These are phyloP conservation scores for Coprinellus aureogranulatus DNA, from an alignment of 768 basidiomycete species.

Conservation along the genomic window DNA sequence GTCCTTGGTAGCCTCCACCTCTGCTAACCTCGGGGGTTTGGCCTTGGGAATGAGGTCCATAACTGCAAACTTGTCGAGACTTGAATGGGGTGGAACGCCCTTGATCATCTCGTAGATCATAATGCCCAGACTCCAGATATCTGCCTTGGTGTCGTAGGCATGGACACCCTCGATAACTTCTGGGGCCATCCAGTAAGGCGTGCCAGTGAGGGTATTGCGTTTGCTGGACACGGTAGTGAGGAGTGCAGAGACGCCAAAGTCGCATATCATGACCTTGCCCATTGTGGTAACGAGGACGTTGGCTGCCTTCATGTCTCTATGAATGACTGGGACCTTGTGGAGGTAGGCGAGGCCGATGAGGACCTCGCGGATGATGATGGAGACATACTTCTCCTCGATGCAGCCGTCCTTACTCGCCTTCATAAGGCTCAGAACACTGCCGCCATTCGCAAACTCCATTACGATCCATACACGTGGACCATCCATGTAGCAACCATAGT, in stretches of 20 bases:
- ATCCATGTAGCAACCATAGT: constrained; percentile 95
- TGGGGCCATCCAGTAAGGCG: constrained; percentile 99
- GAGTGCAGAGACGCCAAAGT: constrained; percentile 97
- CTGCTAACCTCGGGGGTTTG: constrained; percentile 76
- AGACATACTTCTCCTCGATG: constrained; percentile 87
- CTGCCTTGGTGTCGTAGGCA: constrained; percentile 95
- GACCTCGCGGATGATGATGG: constrained; percentile 85
- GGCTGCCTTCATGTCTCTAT: constrained; percentile 96
- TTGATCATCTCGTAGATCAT: constrained; percentile 95
- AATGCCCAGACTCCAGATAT: constrained; percentile 97
- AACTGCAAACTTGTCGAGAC: constrained; percentile 80
- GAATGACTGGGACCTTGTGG: constrained; percentile 92
- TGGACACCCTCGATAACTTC: constrained; percentile 89
- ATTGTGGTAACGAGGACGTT: constrained; percentile 88
- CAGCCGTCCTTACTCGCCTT: constrained; percentile 73
- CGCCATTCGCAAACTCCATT: constrained; percentile 97
- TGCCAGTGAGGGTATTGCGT: constrained; percentile 93
- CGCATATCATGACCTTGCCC: constrained; percentile 92
- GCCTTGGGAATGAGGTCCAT: constrained; percentile 87
- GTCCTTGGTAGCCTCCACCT: constrained; percentile 77
- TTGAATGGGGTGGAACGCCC: constrained; percentile 91
- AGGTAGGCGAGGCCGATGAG: constrained; percentile 84
- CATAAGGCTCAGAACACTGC: constrained; percentile 90
- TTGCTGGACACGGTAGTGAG: constrained; percentile 83
- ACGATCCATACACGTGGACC: constrained; percentile 98